phyloP scores from a whole-genome alignment of 2,329 filamentous ascomycete species.

The Stromatinia cepivora region DNA sequence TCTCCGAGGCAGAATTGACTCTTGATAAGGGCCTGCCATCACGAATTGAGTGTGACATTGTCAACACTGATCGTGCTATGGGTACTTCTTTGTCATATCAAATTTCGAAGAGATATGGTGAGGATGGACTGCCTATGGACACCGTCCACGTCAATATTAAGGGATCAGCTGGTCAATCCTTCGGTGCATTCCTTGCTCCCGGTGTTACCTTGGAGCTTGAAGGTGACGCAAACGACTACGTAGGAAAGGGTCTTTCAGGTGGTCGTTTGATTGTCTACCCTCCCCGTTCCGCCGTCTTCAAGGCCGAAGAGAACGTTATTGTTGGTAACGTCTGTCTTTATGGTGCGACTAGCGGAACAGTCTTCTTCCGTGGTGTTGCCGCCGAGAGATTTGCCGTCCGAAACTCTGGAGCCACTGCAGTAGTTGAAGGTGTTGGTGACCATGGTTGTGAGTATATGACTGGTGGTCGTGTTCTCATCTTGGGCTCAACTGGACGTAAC shows the following conservation, averaged over 20 bases:
- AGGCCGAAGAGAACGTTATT: conserved; percentile 92
- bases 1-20: conserved; percentile 90
- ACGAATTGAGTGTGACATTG: conserved; percentile 90
- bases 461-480: conserved; percentile 82
- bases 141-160: conserved; percentile 96
- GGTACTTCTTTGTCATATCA: conserved; percentile 95
- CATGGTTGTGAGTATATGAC: conserved; percentile 99
- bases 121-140: conserved; percentile 84
- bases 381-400: conserved; percentile 95
- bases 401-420: conserved; percentile 93
- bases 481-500: conserved; percentile 90
- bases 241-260: conserved; percentile 92
- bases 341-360: conserved; percentile 85
- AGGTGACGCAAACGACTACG: conserved; percentile 94
- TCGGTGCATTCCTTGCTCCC: conserved; percentile 89
- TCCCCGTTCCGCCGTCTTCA: conserved; percentile 85
- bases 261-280: conserved; percentile 93
- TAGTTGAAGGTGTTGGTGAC: conserved; percentile 94
- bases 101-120: conserved; percentile 88
- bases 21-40: conserved; percentile 92
- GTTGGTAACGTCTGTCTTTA: conserved; percentile 95
- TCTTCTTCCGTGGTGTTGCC: conserved; percentile 95
- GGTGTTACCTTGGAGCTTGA: conserved; percentile 94
- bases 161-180: conserved; percentile 94
- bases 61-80: conserved; percentile 93